phyloP scores from a whole-genome alignment of 495 filamentous ascomycete species.

The Aspergillus sclerotioniger region DNA sequence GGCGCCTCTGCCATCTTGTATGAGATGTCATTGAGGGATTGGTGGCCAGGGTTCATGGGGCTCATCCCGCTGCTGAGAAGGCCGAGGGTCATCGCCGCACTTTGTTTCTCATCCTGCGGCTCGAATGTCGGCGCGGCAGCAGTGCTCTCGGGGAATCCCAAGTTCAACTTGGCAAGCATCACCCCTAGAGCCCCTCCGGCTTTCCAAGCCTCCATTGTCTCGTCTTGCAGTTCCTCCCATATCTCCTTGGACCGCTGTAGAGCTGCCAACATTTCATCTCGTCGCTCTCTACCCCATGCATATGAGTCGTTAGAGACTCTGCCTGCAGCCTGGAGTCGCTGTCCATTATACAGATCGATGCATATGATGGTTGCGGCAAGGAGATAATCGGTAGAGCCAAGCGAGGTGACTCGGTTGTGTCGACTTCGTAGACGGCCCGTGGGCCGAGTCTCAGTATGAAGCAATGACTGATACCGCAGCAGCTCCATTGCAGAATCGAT shows the following conservation, averaged over 20 bases:
- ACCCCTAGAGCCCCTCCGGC: constrained; percentile 71
- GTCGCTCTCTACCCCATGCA: constrained; percentile 68
- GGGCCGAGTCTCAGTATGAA: constrained; percentile 71
- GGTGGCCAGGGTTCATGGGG: constrained; percentile 50
- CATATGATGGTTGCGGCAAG: constrained; percentile 85
- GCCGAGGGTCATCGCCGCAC: constrained; percentile 78
- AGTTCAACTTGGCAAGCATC: constrained; percentile 73
- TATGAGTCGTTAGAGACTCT: constrained; percentile 52
- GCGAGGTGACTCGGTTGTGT: constrained; percentile 70
- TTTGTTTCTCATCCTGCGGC: constrained; percentile 48
- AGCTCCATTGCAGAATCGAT: constrained; percentile 84
- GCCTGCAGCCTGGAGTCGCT: constrained; percentile 35
- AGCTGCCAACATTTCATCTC: constrained; percentile 69
- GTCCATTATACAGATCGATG: constrained; percentile 66
- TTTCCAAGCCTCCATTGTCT: constrained; percentile 87
- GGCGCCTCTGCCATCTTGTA: constrained; percentile 35
- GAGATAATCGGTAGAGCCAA: constrained; percentile 81
- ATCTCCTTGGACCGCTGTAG: constrained; percentile 72
- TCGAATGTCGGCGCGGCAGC: constrained; percentile 27
- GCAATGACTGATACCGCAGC: constrained; percentile 69
- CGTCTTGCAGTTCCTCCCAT: constrained; percentile 71
- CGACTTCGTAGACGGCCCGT: constrained; percentile 69
- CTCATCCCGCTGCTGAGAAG: constrained; percentile 73
- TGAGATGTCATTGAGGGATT: constrained; percentile 30
- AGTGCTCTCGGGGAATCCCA: constrained; percentile 28